phyloP scores from a whole-genome alignment of 2,329 filamentous ascomycete species.

The Alternaria dauci region DNA sequence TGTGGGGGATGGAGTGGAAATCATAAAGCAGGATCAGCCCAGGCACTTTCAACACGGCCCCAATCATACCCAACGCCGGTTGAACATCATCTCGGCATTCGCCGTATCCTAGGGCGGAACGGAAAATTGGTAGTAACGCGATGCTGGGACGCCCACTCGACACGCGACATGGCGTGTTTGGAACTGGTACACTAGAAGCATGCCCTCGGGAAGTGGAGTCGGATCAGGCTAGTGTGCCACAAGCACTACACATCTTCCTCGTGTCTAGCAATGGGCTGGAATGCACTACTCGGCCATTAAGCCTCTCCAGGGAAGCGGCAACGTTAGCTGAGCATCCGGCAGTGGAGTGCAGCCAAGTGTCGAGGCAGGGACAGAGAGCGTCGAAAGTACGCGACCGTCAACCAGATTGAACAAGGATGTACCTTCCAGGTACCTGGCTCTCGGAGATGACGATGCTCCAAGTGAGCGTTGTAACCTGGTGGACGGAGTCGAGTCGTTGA shows the following conservation, averaged over 20 bases:
- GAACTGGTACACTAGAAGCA: constrained; percentile 3
- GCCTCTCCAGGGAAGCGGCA: background rate
- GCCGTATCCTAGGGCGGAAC: constrained; percentile 1
- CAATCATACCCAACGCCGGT: constrained; percentile 5
- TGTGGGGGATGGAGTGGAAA: background rate
- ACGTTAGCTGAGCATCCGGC: background rate
- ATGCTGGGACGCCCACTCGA: constrained; percentile 3
- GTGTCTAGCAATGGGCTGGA: background rate
- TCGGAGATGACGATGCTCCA: constrained; percentile 8
- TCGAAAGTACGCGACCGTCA: background rate
- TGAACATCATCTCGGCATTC: constrained; percentile 5
- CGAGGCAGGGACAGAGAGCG: background rate
- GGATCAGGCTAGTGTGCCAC: background rate
- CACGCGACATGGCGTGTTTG: constrained; percentile 13
- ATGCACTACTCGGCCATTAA: background rate
- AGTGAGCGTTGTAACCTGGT: background rate
- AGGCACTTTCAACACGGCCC: background rate
- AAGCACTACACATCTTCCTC: background rate
- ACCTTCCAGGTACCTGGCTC: background rate
- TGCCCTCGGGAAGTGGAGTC: background rate
- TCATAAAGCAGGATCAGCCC: constrained; percentile 6
- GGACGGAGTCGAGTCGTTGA: background rate
- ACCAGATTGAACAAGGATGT: background rate
- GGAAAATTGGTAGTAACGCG: constrained; percentile 2
- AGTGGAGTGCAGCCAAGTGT: background rate